Base-by-base conservation (phyloP, 106 monocot species). In the Dendrobium officinale region DNA sequence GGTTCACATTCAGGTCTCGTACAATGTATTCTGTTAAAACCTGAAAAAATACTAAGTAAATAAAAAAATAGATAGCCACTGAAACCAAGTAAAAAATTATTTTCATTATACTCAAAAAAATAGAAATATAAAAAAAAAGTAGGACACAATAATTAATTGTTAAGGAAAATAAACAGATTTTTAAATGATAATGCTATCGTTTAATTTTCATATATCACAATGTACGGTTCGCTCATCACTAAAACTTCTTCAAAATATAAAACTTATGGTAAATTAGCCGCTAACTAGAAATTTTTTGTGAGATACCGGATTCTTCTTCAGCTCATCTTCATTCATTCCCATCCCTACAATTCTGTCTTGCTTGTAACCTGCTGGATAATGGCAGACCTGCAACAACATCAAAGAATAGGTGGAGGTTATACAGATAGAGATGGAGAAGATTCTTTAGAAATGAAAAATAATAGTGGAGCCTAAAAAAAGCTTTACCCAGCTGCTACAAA, bases 271-370 rank as follows among this genome's bases (percentile, higher is more conserved):
- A 40, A 72, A 72, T 33, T 3, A 72, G 33, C 22, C 9, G 72
- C 72, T 33, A 72, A 15, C 64, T 31, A 31, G 16, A 4, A 72
- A 19, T 29, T 0, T 13, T 51, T 51, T 54, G 66, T 37, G 17
- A 66, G 49, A 31, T 94, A 94, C 96, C 74, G 76, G 83, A 76
- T 97, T 97, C 72, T 84, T 80, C 78, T 92, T 94, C 33, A 97
- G 94, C 83, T 97, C 94, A 15, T 87, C 92, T 78, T 97, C 94
- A 77, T 97, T 97, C 90, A 97, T 82, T 42, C 96, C 96, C 94
- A 94, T 94, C 16, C 96, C 96, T 31, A 89, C 92, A 80, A 97
- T 89, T 75, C 85, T 94, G 77, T 92, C 94, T 79, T 97, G 96
- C 72, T 79, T 90, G 85, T 97, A 97, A 61, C 94, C 90, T 22